Evolutionary conservation across 768 basidiomycete genomes (phyloP).

Genomic region (Lentinula raphanica): DNA sequence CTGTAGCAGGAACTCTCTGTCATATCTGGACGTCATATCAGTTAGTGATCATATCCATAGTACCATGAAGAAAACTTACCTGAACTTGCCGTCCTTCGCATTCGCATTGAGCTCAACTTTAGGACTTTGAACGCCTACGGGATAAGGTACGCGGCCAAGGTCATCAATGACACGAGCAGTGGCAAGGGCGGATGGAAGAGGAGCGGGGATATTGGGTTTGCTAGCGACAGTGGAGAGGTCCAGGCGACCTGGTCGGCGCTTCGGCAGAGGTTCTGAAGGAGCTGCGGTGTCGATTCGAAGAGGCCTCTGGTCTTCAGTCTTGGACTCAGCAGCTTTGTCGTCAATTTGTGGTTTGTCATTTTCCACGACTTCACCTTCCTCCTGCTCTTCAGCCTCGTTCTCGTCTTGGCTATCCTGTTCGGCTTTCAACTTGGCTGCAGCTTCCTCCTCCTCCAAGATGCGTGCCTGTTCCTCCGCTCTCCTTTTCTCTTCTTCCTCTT

Average conservation of each 20-base stretch:
- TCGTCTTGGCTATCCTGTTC: slow-evolving; percentile 34
- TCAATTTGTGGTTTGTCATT: slow-evolving; percentile 16
- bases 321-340: not conserved
- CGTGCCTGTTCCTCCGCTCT: slow-evolving; percentile 40
- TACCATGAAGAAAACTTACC: slow-evolving; percentile 33
- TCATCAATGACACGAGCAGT: slow-evolving; percentile 85
- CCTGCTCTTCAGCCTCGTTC: slow-evolving; percentile 37
- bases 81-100: slow-evolving; percentile 84
- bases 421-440: slow-evolving; percentile 37
- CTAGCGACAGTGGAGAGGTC: slow-evolving; percentile 56
- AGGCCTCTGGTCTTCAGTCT: slow-evolving; percentile 40
- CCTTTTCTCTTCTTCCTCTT: slow-evolving; percentile 24
- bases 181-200: slow-evolving; percentile 63
- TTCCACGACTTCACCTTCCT: slow-evolving; percentile 32
- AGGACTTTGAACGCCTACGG: slow-evolving; percentile 78
- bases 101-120: slow-evolving; percentile 78
- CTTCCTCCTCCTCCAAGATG: slow-evolving; percentile 41
- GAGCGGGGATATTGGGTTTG: slow-evolving; percentile 32
- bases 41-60: not conserved
- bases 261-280: slow-evolving; percentile 35
- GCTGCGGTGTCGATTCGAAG: slow-evolving; percentile 62
- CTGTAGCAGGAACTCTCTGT: slow-evolving; percentile 95
- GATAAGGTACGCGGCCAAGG: slow-evolving; percentile 72
- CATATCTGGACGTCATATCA: slow-evolving; percentile 55
- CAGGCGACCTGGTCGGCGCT: slow-evolving; percentile 66